phyloP scores from a whole-genome alignment of 2,329 filamentous ascomycete species.

The Rhynchosporium secalis region DNA sequence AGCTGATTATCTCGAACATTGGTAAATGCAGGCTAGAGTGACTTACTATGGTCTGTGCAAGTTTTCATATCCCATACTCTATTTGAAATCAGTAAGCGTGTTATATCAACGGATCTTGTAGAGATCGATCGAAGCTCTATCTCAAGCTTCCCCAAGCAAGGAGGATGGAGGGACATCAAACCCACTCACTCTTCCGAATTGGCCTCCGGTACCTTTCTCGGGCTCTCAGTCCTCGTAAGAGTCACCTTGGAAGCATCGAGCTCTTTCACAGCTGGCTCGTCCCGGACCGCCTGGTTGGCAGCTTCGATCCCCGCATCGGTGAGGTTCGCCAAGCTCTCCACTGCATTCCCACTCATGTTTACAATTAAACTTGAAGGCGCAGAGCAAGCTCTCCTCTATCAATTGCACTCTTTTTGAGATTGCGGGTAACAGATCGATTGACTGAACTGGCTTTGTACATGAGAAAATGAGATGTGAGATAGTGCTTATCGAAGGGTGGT shows the following conservation, averaged over 20 bases:
- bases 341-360: conserved; percentile 28
- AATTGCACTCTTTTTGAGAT: too few relatives aligned
- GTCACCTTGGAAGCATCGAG: conserved; percentile 62
- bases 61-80: conserved; percentile 19
- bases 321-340: conserved; percentile 29
- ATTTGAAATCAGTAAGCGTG: neutral
- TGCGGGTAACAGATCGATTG: too few relatives aligned
- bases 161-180: conserved; percentile 49
- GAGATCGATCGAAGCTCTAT: neutral
- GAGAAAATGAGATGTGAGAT: too few relatives aligned
- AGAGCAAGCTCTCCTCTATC: too few relatives aligned
- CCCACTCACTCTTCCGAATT: conserved; percentile 25
- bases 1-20: neutral
- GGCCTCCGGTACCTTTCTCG: conserved; percentile 48
- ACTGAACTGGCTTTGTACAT: too few relatives aligned
- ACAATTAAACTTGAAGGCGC: neutral
- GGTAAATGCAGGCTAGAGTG: neutral
- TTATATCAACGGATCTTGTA: neutral
- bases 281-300: conserved; percentile 15
- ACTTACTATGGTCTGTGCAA: conserved; percentile 20
- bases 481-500: too few relatives aligned
- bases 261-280: conserved; percentile 24
- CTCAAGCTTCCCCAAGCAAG: neutral
- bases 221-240: conserved; percentile 51
- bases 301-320: conserved; percentile 25